Conservation (phyloP, 2,329 filamentous ascomycete species). For the Cadophora gregata region DNA sequence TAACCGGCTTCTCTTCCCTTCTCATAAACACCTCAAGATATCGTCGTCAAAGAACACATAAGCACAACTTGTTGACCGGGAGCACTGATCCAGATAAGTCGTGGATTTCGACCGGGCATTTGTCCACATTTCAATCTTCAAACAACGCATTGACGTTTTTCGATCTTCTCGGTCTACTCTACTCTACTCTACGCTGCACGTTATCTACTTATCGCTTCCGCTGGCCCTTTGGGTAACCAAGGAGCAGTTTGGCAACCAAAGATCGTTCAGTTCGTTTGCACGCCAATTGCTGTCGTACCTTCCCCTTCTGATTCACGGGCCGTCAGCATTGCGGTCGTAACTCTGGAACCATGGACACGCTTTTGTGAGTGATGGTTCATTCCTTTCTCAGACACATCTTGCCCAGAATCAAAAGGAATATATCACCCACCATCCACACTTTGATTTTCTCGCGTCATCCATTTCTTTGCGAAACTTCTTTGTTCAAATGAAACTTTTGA, state of each 20-base stretch:
- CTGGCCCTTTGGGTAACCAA: background rate
- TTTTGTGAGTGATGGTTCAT: constrained; percentile 52
- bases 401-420: background rate
- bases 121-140: background rate
- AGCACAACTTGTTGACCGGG: background rate
- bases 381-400: background rate
- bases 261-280: background rate
- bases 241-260: background rate
- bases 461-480: background rate
- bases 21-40: constrained; percentile 1
- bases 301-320: constrained; percentile 1
- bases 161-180: background rate
- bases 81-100: background rate
- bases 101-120: too few relatives aligned
- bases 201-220: constrained; percentile 5
- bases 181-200: too few relatives aligned
- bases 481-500: background rate
- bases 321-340: background rate
- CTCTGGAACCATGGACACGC: constrained; percentile 51
- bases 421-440: background rate
- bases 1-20: background rate
- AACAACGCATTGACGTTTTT: background rate
- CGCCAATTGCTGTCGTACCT: background rate
- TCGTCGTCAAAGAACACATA: constrained; percentile 1
- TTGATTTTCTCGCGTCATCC: background rate